Percentiles rank a stretch among this genome's conserved stretches.
phyloP scores from a whole-genome alignment of 805 yeast genomes.

The Komagataella populi region DNA sequence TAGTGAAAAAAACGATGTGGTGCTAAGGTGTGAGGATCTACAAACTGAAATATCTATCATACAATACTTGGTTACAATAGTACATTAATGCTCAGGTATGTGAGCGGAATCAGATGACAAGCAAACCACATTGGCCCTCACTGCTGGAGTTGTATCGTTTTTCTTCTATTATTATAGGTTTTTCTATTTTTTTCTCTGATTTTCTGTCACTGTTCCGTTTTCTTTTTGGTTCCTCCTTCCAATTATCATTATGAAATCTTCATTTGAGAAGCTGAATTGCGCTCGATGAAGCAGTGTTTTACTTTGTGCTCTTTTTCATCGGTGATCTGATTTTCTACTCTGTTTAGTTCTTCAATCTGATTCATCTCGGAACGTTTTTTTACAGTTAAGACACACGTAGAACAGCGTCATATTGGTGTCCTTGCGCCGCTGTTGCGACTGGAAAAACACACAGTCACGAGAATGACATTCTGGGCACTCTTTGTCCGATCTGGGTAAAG shows the following conservation, averaged over 20 bases:
- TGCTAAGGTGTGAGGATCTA: background rate
- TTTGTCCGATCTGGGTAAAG: constrained; percentile 89
- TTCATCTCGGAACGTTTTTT: constrained; percentile 42
- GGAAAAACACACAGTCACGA: constrained; percentile 91
- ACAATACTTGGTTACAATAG: background rate
- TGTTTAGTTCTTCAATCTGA: background rate
- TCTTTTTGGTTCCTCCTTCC: too few species aligned
- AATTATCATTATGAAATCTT: too few species aligned
- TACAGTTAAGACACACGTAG: constrained; percentile 83
- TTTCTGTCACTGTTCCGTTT: too few species aligned
- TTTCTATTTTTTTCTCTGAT: too few species aligned
- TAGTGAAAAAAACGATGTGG: background rate
- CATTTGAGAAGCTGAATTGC: too few species aligned
- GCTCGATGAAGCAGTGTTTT: too few species aligned
- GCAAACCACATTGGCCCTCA: too few species aligned
- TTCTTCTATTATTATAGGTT: too few species aligned
- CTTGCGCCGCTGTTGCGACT: constrained; percentile 86
- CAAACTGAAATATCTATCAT: background rate
- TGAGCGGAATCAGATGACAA: too few species aligned
- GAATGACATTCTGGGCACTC: constrained; percentile 86
- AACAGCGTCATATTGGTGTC: constrained; percentile 93
- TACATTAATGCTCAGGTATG: background rate
- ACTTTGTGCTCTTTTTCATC: background rate
- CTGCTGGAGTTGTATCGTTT: too few species aligned
- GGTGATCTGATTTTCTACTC: background rate